Evolutionary conservation across 1,139 yeast genomes (phyloP), one percentile per base, ranked within the genome.

Genomic region (Hyphopichia khmerensis): DNA sequence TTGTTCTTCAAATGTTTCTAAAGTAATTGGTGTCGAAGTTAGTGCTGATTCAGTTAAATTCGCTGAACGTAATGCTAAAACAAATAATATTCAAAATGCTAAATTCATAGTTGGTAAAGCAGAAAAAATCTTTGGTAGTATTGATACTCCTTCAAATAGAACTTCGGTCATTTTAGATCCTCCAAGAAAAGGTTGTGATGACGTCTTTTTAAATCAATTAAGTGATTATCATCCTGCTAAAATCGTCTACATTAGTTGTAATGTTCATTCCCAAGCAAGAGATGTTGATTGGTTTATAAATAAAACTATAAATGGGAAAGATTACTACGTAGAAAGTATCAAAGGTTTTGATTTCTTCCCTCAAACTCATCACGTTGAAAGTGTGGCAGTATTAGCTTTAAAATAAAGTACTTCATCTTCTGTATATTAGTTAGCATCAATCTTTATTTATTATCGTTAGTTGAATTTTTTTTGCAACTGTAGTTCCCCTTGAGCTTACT

Each of bases 201-300:
- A 83, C 43, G 82, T 82, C 9, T 93, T 93, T 56, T 72, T 93
- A 64, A 81, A 85, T 50, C 99, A 93, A 67, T 72, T 93, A 46
- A 78, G 95, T 16, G 87, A 75, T 16, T 93, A 87, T 65, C 73
- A 79, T 49, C 98, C 99, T 3, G 87, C 87, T 13, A 84, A 83
- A 53, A 81, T 93, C 43, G 96, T 93, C 18, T 93, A 93, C 65
- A 88, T 93, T 42, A 88, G 96, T 49, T 93, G 99, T 70, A 93
- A 95, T 60, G 99, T 93, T 40, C 98, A 93, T 65, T 89, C 97
- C 10, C 99, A 93, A 65, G 98, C 98, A 4, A 73, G 98, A 55
- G 99, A 93, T 61, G 65, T 93, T 39, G 95, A 89, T 51, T 90
- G 84, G 73, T 85, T 93, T 57, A 65, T 91, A 45, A 79, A 78